Conservation (phyloP, 2,329 filamentous ascomycete species). For the Ilyonectria sp. region DNA sequence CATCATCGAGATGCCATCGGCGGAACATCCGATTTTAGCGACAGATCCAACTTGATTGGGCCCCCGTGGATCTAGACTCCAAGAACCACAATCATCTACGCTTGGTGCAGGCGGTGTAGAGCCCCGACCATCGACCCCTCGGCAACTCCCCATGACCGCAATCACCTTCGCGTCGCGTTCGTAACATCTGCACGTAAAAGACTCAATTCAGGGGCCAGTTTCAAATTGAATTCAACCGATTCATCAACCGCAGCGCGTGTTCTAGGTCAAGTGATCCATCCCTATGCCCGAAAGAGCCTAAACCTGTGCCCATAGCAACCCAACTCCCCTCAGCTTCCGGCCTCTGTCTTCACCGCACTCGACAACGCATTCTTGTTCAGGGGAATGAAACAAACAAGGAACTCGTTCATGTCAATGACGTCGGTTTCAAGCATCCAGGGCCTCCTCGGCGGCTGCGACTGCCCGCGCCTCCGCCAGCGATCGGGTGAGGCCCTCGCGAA, state of each 20-base stretch:
- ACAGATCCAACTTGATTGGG: too few species aligned
- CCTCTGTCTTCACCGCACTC: not conserved
- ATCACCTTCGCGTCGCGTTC: not conserved
- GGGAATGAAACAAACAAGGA: not conserved
- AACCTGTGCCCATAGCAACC: not conserved
- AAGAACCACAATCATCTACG: too few species aligned
- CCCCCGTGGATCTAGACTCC: too few species aligned
- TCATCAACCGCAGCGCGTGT: not conserved
- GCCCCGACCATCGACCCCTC: too few species aligned
- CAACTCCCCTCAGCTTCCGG: not conserved
- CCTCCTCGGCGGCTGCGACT: slow-evolving; percentile 43
- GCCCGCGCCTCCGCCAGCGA: slow-evolving; percentile 45
- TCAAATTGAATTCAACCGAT: not conserved
- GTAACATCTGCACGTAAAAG: not conserved
- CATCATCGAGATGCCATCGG: not conserved
- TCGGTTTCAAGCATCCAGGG: slow-evolving; percentile 38
- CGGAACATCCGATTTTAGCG: not conserved
- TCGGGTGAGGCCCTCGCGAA: slow-evolving; percentile 61
- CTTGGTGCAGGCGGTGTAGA: too few species aligned
- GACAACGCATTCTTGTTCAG: not conserved
- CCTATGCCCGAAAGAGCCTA: slow-evolving; percentile 4
- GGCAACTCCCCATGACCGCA: not conserved
- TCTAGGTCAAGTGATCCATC: slow-evolving; percentile 12
- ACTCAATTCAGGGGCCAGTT: not conserved
- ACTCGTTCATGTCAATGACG: not conserved